These are phyloP conservation scores for Rhynchosporium agropyri DNA, from an alignment of 2,329 filamentous ascomycete genomes.

Conservation along the genomic window DNA sequence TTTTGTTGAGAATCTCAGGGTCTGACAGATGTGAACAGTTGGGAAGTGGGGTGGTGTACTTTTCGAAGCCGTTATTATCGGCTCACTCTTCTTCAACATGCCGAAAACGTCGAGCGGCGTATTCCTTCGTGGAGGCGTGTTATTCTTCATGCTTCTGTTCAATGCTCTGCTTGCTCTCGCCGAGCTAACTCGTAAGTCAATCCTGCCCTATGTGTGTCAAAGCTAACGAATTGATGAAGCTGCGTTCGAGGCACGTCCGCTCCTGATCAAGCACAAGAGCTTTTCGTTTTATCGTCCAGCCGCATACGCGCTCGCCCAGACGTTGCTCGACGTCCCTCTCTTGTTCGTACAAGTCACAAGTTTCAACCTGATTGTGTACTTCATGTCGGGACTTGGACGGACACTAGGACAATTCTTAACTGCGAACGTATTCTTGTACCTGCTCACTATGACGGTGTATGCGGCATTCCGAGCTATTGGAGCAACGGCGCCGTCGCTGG, in stretches of 20 bases:
- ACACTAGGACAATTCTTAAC: not conserved
- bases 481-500: not conserved
- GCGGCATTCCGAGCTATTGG: not conserved
- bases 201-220: not conserved
- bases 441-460: not conserved
- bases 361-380: constrained; percentile 2
- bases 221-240: not conserved
- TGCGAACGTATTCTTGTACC: not conserved
- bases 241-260: not conserved
- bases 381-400: constrained; percentile 1
- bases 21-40: not conserved
- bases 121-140: constrained; percentile 10
- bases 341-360: not conserved
- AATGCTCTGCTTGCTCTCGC: constrained; percentile 6
- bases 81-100: constrained; percentile 5
- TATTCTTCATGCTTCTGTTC: constrained; percentile 8
- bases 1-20: not conserved
- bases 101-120: constrained; percentile 1
- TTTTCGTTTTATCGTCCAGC: constrained; percentile 1
- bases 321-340: constrained; percentile 1
- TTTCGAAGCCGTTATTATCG: not conserved
- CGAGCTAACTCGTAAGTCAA: constrained; percentile 2
- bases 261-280: constrained; percentile 7
- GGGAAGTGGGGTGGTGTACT: constrained; percentile 7
- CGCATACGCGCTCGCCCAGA: not conserved